A percentile compares a stretch with the other conserved stretches of the same genome.
Conservation (phyloP, 2,329 filamentous ascomycete species). For the Zymoseptoria pseudotritici region DNA sequence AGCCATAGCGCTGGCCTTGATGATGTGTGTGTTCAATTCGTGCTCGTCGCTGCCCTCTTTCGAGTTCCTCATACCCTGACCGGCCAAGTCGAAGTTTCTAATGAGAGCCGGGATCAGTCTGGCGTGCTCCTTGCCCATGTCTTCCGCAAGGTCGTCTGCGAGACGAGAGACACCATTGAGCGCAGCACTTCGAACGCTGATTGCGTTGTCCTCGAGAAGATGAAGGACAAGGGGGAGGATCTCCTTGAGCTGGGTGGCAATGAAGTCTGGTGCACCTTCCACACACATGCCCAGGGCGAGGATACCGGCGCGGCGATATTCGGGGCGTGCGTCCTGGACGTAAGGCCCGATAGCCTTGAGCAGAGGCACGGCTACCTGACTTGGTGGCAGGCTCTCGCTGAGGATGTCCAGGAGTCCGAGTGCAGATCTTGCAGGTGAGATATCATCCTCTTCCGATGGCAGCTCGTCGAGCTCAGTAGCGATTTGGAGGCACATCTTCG, state of each 20-base stretch:
- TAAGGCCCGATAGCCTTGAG: conserved; percentile 80
- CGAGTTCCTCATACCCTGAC: conserved; percentile 54
- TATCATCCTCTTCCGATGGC: conserved; percentile 66
- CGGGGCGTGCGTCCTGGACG: conserved; percentile 64
- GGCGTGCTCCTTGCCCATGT: conserved; percentile 78
- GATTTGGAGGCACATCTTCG: conserved; percentile 79
- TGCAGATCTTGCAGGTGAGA: conserved; percentile 76
- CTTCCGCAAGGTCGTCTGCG: conserved; percentile 87
- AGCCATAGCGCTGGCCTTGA: conserved; percentile 82
- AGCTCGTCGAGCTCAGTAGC: conserved; percentile 80
- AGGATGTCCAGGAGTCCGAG: conserved; percentile 84
- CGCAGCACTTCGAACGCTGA: conserved; percentile 77
- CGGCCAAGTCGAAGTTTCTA: conserved; percentile 80
- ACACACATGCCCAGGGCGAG: conserved; percentile 88
- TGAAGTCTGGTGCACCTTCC: conserved; percentile 94
- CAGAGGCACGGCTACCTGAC: conserved; percentile 87
- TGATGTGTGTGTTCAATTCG: conserved; percentile 74
- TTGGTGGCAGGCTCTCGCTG: conserved; percentile 78
- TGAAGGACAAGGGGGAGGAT: conserved; percentile 79
- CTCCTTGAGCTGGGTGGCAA: conserved; percentile 80
- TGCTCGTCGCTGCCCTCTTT: conserved; percentile 38
- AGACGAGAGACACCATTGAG: conserved; percentile 82
- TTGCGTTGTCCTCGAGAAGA: conserved; percentile 76
- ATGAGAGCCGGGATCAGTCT: conserved; percentile 76
- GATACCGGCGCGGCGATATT: conserved; percentile 82